Evolutionary conservation across 1,284 basidiomycete species (phyloP).

Genomic region (Rhodotorula sp.): DNA sequence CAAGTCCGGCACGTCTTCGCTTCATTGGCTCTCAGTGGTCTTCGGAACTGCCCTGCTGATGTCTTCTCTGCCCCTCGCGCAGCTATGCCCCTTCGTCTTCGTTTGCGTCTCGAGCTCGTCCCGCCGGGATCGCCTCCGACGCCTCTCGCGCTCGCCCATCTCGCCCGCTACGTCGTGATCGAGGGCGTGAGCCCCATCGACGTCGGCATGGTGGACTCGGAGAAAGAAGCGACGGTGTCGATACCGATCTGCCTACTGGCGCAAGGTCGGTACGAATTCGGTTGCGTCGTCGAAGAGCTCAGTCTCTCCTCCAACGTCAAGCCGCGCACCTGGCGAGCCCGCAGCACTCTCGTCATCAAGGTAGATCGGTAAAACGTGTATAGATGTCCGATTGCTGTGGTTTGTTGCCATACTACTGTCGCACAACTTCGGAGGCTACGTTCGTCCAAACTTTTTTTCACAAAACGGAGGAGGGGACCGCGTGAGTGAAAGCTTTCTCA

Average conservation of each 20-base stretch:
- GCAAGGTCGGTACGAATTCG: slow-evolving; percentile 67
- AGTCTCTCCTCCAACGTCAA: no score
- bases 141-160: slow-evolving; percentile 43
- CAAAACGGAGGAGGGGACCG: no score
- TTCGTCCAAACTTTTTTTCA: no score
- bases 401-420: no score
- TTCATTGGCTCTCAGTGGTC: slow-evolving; percentile 19
- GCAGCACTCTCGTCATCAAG: no score
- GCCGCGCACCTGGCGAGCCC: no score
- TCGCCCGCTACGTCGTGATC: slow-evolving; percentile 39
- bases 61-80: not conserved
- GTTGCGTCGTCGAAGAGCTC: slow-evolving; percentile 53
- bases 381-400: no score
- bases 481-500: no score
- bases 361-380: no score
- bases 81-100: slow-evolving; percentile 43
- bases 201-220: slow-evolving; percentile 22
- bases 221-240: slow-evolving; percentile 49
- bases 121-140: slow-evolving; percentile 50
- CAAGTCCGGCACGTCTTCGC: slow-evolving; percentile 32
- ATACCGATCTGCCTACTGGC: slow-evolving; percentile 71
- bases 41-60: not conserved
- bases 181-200: slow-evolving; percentile 37
- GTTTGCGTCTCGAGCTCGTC: slow-evolving; percentile 47
- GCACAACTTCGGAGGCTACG: no score